These are phyloP conservation scores for Rhodotorula babjevae DNA, from an alignment of 768 basidiomycete species.

Conservation along the genomic window DNA sequence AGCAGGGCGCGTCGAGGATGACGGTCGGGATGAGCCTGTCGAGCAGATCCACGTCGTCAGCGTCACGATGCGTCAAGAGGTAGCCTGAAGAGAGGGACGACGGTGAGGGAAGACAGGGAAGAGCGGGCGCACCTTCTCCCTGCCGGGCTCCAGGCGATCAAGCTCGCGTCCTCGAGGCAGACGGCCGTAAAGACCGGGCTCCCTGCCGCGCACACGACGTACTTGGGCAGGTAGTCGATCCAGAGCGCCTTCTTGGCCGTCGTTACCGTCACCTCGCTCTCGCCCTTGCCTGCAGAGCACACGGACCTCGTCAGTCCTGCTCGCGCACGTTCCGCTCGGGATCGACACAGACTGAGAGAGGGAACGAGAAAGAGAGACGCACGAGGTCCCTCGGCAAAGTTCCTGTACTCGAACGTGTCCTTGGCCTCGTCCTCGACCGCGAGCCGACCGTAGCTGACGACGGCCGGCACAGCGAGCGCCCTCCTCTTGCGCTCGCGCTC, in stretches of 20 bases:
- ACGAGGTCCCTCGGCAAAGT: conserved; percentile 63
- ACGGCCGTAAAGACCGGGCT: conserved; percentile 68
- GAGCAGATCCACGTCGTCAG: background rate
- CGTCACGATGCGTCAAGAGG: too few relatives aligned
- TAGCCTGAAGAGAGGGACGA: too few relatives aligned
- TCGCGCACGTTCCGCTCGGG: too few relatives aligned
- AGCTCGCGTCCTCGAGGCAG: conserved; percentile 68
- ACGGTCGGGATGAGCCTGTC: conserved; percentile 71
- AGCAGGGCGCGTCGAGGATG: conserved; percentile 64
- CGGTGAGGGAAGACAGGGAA: too few relatives aligned
- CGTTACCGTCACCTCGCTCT: conserved; percentile 63
- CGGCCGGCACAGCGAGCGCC: conserved; percentile 55
- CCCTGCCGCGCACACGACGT: conserved; percentile 63
- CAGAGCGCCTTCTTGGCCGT: conserved; percentile 68
- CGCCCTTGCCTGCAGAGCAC: conserved; percentile 48
- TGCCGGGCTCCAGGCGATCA: conserved; percentile 77
- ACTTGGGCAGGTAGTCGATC: conserved; percentile 79
- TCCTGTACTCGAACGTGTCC: conserved; percentile 69
- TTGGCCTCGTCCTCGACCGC: conserved; percentile 61
- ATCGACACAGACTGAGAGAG: background rate
- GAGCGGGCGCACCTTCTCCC: conserved; percentile 66
- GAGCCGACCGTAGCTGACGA: conserved; percentile 57
- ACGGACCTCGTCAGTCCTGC: background rate
- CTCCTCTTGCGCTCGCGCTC: conserved; percentile 41
- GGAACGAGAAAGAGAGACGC: conserved; percentile 41